Base-by-base conservation (phyloP, 2,329 filamentous ascomycete genomes). In the Xylariaceae sp. region DNA sequence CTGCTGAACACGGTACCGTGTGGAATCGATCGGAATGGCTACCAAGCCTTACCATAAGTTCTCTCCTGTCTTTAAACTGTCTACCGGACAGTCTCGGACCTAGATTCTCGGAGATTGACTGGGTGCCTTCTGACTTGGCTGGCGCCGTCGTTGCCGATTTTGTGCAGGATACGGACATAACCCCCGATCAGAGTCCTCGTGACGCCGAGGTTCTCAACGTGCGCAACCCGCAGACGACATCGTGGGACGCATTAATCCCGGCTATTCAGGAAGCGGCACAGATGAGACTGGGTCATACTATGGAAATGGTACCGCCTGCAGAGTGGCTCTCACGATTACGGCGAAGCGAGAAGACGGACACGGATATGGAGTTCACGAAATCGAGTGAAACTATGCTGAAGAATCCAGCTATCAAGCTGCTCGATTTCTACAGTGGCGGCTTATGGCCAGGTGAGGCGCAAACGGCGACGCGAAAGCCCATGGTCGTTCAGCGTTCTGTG, bases 341-440 rank as follows among this genome's bases (percentile, higher is more conserved):
- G 30, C 19, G 46, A 8, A 55, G 30, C 29, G 26, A 6, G 29
- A 57, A 41, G 19, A 37, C 12, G 8, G 45, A 30, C 11, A 9
- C 27, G 11, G 27, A 42, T 6, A 34, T 8, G 5, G 5, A 34
- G 8, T 37, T 11, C 3, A 37, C 35, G 5, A 37, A 7, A 11
- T 37, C 35, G 8, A 9, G 31, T 7, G 27, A n/a, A 4, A 34
- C 7, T 2, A 9, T 54, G 4, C 12, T 44, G 26, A 53, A 27
- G 37, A 70, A 68, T 32, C 68, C 68, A 4, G 68, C 67, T 5
- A 54, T 66, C 3, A 70, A 68, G 55, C 31, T 71, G 32, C 32
- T 67, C 1, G 66, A 64, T 1, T 70, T 70, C 48, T 70, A 71
- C 46, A 43, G 44, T 4, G 51, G 66, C n/a, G 46, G 46, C 4